Evolutionary conservation across 2,329 filamentous ascomycete genomes (phyloP).

Genomic region (Paecilomyces sp.): DNA sequence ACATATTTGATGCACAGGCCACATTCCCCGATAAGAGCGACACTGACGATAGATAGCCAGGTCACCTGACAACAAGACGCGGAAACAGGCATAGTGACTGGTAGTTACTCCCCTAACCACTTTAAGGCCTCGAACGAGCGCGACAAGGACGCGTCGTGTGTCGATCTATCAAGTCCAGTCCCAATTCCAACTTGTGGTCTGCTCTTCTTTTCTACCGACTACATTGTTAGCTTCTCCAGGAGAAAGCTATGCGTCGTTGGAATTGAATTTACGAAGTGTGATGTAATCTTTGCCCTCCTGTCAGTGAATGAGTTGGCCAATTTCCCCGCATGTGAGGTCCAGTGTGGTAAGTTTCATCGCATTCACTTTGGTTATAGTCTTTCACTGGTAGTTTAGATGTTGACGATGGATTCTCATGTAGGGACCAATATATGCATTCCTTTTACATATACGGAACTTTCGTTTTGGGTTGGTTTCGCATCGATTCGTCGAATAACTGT

Average conservation of each 20-base stretch:
- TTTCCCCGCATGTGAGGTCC: background rate
- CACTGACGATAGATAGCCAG: background rate
- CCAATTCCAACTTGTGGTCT: background rate
- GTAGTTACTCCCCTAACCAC: background rate
- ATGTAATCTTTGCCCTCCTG: background rate
- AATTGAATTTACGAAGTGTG: background rate
- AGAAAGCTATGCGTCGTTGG: background rate
- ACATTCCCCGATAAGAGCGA: background rate
- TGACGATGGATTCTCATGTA: background rate
- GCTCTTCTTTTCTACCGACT: background rate
- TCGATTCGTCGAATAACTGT: background rate
- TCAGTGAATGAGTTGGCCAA: background rate
- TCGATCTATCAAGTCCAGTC: background rate
- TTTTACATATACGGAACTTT: too few relatives aligned
- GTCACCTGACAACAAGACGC: background rate
- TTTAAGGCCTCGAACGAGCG: background rate
- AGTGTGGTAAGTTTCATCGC: background rate
- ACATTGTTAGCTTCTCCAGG: background rate
- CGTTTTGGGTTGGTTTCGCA: background rate
- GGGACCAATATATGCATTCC: background rate
- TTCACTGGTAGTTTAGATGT: background rate
- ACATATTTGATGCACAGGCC: background rate
- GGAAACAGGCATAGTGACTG: background rate
- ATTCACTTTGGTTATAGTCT: background rate
- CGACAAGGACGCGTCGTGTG: background rate